Base-by-base conservation (phyloP, 2,329 filamentous ascomycete species). In the Fusarium sp. region DNA sequence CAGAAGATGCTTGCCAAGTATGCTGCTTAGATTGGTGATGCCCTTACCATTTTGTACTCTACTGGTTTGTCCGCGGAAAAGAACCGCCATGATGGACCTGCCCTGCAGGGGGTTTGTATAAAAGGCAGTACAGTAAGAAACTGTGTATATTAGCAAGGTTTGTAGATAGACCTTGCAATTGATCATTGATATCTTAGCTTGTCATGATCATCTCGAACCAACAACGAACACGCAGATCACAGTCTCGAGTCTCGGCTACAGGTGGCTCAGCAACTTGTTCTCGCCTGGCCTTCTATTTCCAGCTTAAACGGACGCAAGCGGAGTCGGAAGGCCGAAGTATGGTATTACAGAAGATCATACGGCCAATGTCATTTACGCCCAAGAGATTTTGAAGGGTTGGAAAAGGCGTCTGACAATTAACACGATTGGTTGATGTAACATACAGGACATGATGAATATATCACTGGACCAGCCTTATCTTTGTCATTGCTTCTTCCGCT, bases 1-100 rank as follows among this genome's bases (percentile, higher is more conserved):
- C 27, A 72, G 40, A 23, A 60, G n/a, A 45, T 74, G 72, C 42
- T 74, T 41, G 32, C 63, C 16, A 66, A 69, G 40, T 48, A 72
- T 32, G 57, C 63, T 41, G 48, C 54, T 25, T 65, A 55, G 49
- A 30, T 20, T 27, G 42, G 45, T 7, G 56, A 49, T 42, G 40
- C 7, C 21, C 21, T 13, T 34, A 23, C 27, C 14, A 27, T 46
- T 9, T 20, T 27, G 25, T 27, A 41, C 32, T n/a, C 11, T 30
- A 20, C 25, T 34, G 20, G 18, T 23, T 34, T n/a, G 10, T 16
- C 25, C n/a, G 13, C 11, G 28, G 7, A n/a, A 23, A n/a, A 48
- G 16, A 60, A 21, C 21, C 43, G 43, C 46, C 12, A n/a, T 12
- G 34, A 27, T 28, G 41, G 48, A 20, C 18, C 25, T 47, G 40